A percentile compares a stretch with the other conserved stretches of the same genome.
Evolutionary conservation across 2,329 filamentous ascomycete species (phyloP).

Genomic region (Aspergillus sp.): DNA sequence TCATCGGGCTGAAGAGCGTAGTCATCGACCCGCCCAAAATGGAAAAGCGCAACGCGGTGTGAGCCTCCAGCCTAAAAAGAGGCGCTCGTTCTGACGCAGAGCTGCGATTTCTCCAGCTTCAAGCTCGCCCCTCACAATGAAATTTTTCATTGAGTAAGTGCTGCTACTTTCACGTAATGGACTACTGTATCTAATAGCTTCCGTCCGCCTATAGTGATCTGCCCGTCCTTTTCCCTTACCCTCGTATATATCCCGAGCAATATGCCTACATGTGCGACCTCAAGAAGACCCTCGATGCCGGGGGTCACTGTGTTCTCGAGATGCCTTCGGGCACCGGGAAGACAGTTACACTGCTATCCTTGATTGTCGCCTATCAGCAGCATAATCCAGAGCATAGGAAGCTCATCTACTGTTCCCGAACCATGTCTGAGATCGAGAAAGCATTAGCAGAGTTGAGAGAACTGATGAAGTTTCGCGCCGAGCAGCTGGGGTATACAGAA

Average conservation of each 20-base stretch:
- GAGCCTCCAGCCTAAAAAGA: conserved; percentile 9
- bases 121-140: conserved; percentile 57
- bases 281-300: conserved; percentile 85
- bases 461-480: conserved; percentile 89
- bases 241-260: conserved; percentile 71
- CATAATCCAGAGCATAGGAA: conserved; percentile 91
- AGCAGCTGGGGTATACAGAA: conserved; percentile 86
- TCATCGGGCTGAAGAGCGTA: conserved; percentile 11
- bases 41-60: conserved; percentile 30
- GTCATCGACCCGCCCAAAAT: conserved; percentile 28
- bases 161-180: conserved; percentile 1
- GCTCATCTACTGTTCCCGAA: conserved; percentile 97
- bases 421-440: conserved; percentile 99
- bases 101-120: conserved; percentile 18
- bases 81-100: conserved; percentile 7
- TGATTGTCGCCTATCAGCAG: conserved; percentile 96
- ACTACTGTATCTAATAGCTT: conserved; percentile 9
- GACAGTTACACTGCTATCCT: conserved; percentile 88
- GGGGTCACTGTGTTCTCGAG: conserved; percentile 93
- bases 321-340: conserved; percentile 99
- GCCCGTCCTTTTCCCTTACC: conserved; percentile 72
- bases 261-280: conserved; percentile 83
- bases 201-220: conserved; percentile 54
- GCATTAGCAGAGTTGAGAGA: conserved; percentile 86
- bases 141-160: conserved; percentile 72